Evolutionary conservation across 768 basidiomycete species (phyloP), one percentile per base, ranked within the genome.

Genomic region (Mycena metata): DNA sequence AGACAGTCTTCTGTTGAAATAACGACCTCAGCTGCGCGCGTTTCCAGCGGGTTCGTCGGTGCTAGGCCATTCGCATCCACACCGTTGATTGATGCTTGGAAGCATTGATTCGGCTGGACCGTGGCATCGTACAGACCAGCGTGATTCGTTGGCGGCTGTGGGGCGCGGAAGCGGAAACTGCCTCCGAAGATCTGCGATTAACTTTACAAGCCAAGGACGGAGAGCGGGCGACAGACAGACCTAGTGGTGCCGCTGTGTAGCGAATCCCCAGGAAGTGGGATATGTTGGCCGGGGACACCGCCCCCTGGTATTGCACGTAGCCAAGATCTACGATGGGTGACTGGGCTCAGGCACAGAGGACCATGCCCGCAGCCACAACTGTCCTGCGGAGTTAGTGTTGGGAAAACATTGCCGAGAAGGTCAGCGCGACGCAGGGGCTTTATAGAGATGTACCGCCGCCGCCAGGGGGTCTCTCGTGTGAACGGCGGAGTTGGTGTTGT

Each of bases 161-260:
- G 69, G 3, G 66, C 70, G 26, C 64, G 49, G 43, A 67, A 72
- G 10, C 67, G 60, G 52, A 73, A 51, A 19, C 67, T 52, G 8
- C 59, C 75, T 67, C 9, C 26, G 30, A 39, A 10, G 39, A 39
- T 71, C 1, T 78, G 76, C 0, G 74, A 75, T 4, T 74, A 49
- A 39, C 9, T 39, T 39, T 39, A 39, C 39, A 10, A 39, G 11
- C 39, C 39, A 39, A 30, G 30, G 30, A 30, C 30, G 30, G 30
- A 30, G 30, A 30, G 3, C 30, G 6, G 30, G 30, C 30, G 30
- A 30, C 30, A 30, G 64, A 24, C 47, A 24, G 17, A 67, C 66
- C 50, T 12, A 54, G 42, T 42, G 75, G 81, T 16, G 79, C 72
- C 9, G 80, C 76, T 46, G 81, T 81, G 67, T 81, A 82, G 13